A percentile compares a stretch with the other conserved stretches of the same genome.
Evolutionary conservation across 169 alveolate species (phyloP).

Genomic region (Pseudocohnilembus persalinus): DNA sequence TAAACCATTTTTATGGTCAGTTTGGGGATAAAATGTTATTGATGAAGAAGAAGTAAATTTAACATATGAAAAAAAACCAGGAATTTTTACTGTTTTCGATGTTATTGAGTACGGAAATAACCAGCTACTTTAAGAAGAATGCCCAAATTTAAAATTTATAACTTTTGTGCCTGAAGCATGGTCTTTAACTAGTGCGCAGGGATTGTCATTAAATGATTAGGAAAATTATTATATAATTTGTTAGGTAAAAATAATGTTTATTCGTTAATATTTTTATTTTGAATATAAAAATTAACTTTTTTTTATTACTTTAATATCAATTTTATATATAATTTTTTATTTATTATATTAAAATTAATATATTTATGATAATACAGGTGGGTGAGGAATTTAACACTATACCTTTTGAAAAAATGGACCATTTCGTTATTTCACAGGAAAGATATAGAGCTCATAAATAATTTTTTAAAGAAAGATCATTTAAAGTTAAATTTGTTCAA

Average conservation of each 20-base stretch:
- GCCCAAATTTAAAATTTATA: neutral
- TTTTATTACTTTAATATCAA: too few species aligned
- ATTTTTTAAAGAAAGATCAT: neutral
- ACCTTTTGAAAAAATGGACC: neutral
- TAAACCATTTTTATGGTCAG: neutral
- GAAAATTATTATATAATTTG: neutral
- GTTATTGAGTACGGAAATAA: neutral
- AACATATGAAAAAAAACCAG: neutral
- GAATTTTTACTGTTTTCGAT: neutral
- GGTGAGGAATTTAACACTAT: neutral
- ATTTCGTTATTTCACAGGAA: neutral
- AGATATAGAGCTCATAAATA: neutral
- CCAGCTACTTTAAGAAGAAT: neutral
- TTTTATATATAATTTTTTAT: too few species aligned
- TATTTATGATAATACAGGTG: too few species aligned
- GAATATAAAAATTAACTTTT: too few species aligned
- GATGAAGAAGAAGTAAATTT: neutral
- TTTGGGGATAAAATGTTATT: neutral
- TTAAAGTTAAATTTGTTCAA: neutral
- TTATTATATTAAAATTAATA: too few species aligned
- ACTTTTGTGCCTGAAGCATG: neutral
- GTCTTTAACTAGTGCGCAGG: neutral
- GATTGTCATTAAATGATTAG: neutral
- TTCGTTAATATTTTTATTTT: too few species aligned
- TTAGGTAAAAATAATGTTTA: too few species aligned